A percentile compares a stretch with the other conserved stretches of the same genome.
These are phyloP conservation scores for Syncephalis fuscata DNA, from an alignment of 371 early-diverging fungal genomes.

Conservation along the genomic window DNA sequence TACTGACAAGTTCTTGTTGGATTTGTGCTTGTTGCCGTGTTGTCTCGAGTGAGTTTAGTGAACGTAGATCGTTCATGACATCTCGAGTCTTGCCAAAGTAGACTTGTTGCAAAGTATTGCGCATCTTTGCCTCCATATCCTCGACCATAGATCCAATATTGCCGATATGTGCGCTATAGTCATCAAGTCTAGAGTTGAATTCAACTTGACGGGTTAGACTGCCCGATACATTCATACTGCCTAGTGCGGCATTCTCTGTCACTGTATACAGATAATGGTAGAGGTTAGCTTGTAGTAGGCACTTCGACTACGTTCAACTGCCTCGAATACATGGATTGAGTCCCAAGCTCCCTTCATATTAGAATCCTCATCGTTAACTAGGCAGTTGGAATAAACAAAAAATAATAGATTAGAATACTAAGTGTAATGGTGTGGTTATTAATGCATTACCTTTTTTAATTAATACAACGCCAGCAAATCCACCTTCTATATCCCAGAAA, in stretches of 20 bases:
- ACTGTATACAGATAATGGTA: slow-evolving; percentile 85
- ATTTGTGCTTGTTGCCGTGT: slow-evolving; percentile 40
- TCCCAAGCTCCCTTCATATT: slow-evolving; percentile 92
- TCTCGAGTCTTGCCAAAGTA: slow-evolving; percentile 96
- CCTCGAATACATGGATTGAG: slow-evolving; percentile 94
- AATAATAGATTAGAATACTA: slow-evolving; percentile 2
- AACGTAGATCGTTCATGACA: slow-evolving; percentile 83
- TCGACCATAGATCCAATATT: slow-evolving; percentile 95
- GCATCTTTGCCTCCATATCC: slow-evolving; percentile 93
- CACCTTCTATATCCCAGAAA: slow-evolving; percentile 73
- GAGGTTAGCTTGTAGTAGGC: slow-evolving; percentile 90
- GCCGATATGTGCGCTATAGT: slow-evolving; percentile 60
- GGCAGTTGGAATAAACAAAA: too few species aligned
- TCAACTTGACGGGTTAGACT: slow-evolving; percentile 85
- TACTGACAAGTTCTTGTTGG: slow-evolving; percentile 51
- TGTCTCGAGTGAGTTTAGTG: slow-evolving; percentile 51
- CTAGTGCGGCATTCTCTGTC: slow-evolving; percentile 42
- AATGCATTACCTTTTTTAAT: slow-evolving; percentile 78
- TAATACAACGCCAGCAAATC: slow-evolving; percentile 88
- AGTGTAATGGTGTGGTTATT: neutral
- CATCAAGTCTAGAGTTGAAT: slow-evolving; percentile 63
- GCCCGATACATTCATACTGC: slow-evolving; percentile 76
- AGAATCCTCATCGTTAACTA: slow-evolving; percentile 43
- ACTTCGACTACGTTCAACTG: slow-evolving; percentile 58
- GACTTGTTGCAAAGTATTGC: slow-evolving; percentile 82